Percentiles rank a stretch among this genome's conserved stretches.
These are phyloP conservation scores for Sugiyamaella lignohabitans DNA, from an alignment of 805 yeast genomes.

Conservation along the genomic window DNA sequence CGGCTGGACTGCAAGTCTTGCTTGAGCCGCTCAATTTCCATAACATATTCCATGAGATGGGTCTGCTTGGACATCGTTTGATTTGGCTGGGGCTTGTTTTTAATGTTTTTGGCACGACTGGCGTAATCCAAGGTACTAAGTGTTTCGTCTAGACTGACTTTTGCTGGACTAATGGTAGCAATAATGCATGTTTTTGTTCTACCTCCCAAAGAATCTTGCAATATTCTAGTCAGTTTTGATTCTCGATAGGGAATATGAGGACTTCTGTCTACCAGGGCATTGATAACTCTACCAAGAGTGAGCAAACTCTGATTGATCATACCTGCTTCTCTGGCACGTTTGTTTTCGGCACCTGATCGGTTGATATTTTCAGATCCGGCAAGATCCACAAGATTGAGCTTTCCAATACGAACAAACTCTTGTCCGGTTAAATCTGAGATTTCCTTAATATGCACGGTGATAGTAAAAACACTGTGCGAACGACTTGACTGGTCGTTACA, in stretches of 20 bases:
- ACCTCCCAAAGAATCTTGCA: constrained; percentile 85
- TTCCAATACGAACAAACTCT: constrained; percentile 38
- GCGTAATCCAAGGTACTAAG: constrained; percentile 84
- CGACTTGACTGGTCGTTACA: constrained; percentile 72
- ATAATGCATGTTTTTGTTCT: constrained; percentile 79
- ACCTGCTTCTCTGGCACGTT: constrained; percentile 90
- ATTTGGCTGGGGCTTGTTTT: constrained; percentile 57
- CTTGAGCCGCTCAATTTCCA: constrained; percentile 50
- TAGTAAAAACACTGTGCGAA: constrained; percentile 68
- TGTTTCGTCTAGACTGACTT: constrained; percentile 71
- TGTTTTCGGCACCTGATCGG: constrained; percentile 80
- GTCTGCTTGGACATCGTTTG: constrained; percentile 37
- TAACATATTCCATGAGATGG: constrained; percentile 46
- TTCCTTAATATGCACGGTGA: constrained; percentile 39
- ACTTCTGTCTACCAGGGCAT: constrained; percentile 54
- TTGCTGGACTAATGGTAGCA: constrained; percentile 83
- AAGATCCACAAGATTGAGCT: constrained; percentile 79
- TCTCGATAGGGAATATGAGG: constrained; percentile 82
- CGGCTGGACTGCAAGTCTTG: constrained; percentile 59
- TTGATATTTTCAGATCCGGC: constrained; percentile 92
- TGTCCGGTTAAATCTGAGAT: constrained; percentile 43
- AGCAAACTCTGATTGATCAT: constrained; percentile 82
- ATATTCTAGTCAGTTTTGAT: constrained; percentile 68
- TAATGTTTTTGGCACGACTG: constrained; percentile 73
- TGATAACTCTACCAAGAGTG: constrained; percentile 85